Base-by-base conservation (phyloP, 1,284 basidiomycete species). In the Abortiporus biennis region DNA sequence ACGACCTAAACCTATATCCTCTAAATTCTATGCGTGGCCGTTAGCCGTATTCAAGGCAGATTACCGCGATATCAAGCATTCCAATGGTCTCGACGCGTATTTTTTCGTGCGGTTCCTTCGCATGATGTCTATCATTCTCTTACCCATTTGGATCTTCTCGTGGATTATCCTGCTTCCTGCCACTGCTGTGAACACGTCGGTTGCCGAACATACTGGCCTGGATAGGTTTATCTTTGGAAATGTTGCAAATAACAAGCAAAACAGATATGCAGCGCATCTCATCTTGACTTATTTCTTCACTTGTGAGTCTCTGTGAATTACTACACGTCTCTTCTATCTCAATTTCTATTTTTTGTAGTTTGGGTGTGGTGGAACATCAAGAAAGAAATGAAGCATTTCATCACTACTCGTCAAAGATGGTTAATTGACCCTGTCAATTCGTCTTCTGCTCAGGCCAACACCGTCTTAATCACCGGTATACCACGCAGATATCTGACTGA, bases 11-110 rank as follows among this genome's bases (percentile, higher is more conserved):
- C 47, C 23, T 27, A 36, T 85, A 39, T 55, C 71, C 3, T 49
- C 61, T 4, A 63, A 63, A 16, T 47, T 74, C 6, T 60, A 84
- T 22, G 52, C 68, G 33, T 88, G 87, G 83, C 79, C 82, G 0
- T 45, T 72, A 22, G 66, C 73, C 1, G 60, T 86, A 16, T 79
- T 63, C 61, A 67, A 65, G 4, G 69, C 78, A 6, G 71, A 87
- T 55, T 77, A 78, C 55, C 62, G 69, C 15, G 72, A 74, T 4
- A 82, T 88, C 39, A 72, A 72, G 46, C 59, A 65, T n/a, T 69
- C 80, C 46, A 95, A 96, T 51, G 94, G 95, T 25, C 75, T 91
- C 46, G 95, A 99, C 58, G 89, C 92, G 23, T 99, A 95, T 69
- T 85, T 96, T 59, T 97, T 91, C 55, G 79, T 96, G 36, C 84